Conservation (phyloP, 2,329 filamentous ascomycete genomes). For the Diaporthe eres region DNA sequence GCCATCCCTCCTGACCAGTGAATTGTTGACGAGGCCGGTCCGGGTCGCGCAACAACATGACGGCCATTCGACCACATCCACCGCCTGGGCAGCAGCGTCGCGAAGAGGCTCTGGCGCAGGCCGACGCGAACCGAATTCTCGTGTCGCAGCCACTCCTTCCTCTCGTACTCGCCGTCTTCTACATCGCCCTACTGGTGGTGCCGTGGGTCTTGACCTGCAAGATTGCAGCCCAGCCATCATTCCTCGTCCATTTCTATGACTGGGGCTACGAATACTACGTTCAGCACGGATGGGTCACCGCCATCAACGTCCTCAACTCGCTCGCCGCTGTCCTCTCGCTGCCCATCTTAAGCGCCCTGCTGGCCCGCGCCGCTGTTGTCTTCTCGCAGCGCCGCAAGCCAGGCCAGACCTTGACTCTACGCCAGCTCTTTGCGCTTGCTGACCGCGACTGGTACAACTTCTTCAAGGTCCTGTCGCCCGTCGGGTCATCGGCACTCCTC, state of each 20-base stretch:
- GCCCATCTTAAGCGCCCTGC: conserved; percentile 42
- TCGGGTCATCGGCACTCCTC: background rate
- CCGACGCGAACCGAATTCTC: background rate
- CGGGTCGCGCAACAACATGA: conserved; percentile 2
- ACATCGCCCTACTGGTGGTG: conserved; percentile 17
- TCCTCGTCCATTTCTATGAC: background rate
- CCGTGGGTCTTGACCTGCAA: conserved; percentile 31
- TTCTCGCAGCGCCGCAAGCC: conserved; percentile 42
- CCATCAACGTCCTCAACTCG: conserved; percentile 26
- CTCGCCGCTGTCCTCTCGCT: conserved; percentile 43
- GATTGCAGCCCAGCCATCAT: background rate
- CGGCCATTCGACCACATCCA: background rate
- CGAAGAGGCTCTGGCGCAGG: background rate
- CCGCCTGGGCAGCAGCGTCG: conserved; percentile 2
- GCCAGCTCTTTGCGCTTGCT: conserved; percentile 46
- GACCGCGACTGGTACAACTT: conserved; percentile 43
- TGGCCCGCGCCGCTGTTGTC: conserved; percentile 44
- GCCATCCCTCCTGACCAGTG: background rate
- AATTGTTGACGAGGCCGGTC: background rate
- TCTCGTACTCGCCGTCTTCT: conserved; percentile 22
- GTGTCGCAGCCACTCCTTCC: background rate
- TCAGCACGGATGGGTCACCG: background rate
- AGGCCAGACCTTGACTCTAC: conserved; percentile 41
- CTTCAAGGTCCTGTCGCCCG: background rate
- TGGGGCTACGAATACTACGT: background rate